Base-by-base conservation (phyloP, 164 flowering plant genomes). In the Chimonanthus praecox region DNA sequence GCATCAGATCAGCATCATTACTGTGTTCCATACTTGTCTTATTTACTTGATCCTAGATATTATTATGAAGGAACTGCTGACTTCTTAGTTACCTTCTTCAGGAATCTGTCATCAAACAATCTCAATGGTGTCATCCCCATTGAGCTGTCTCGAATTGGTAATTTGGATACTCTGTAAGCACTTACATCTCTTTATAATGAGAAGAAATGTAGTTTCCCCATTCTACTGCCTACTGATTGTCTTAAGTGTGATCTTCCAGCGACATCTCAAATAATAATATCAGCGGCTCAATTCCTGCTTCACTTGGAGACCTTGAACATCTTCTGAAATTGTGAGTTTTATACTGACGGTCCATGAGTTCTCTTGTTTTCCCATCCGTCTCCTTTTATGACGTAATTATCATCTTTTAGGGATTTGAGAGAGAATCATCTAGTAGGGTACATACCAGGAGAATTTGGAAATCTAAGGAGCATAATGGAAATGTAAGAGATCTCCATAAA, bases 291-390 rank as follows among this genome's bases (percentile, higher is more conserved):
- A 89, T 94, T 71, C 97, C 99, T 65, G 79, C 88, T 69, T 82
- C 99, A 3, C 77, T 95, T 74, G 99, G 99, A 72, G 96, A 93
- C 71, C 80, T 95, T 85, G 99, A 95, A 66, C 99, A 95, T 82
- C 96, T 95, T 70, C 82, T 92, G 10, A 95, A 89, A 82, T 80
- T 95, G 99, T 94, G 74, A 88, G 95, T 85, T 47, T 15, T 49
- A 44, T 6, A 8, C 60, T 54, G 49, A 7, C 50, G 18, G 18
- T 76, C 18, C n/a, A 54, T 6, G 11, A 11, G 60, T 54, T 5
- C 60, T 54, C 10, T 43, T 72, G 20, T 5, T 62, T 5, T 3
- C 15, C 61, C 67, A 65, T 69, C 48, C 1, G 9, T 5, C 5
- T 67, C 73, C 47, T 54, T 49, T 76, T 4, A 11, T 54, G 60